Evolutionary conservation across 2,329 filamentous ascomycete genomes (phyloP).

Genomic region (Dothidotthia symphoricarpi): DNA sequence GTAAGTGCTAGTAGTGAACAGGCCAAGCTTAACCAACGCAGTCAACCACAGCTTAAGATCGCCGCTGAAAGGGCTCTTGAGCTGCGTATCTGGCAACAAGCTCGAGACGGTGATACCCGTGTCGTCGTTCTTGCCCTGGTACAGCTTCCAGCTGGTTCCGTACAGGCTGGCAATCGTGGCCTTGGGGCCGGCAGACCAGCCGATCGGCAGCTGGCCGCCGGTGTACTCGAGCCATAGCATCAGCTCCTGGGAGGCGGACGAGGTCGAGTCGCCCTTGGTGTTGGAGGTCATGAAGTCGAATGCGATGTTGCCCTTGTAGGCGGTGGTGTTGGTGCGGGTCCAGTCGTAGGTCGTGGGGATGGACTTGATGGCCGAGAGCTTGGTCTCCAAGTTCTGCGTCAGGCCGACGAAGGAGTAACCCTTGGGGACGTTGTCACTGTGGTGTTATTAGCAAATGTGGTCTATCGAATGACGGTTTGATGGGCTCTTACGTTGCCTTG

Average conservation of each 20-base stretch:
- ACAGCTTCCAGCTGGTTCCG: conserved; percentile 45
- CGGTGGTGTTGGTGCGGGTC: conserved; percentile 43
- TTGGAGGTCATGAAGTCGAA: conserved; percentile 50
- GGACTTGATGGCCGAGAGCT: conserved; percentile 39
- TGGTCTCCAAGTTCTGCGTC: conserved; percentile 45
- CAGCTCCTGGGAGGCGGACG: conserved; percentile 41
- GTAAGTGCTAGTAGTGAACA: conserved; percentile 41
- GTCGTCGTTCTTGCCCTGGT: conserved; percentile 45
- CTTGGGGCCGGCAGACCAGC: conserved; percentile 31
- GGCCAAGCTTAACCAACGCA: conserved; percentile 40
- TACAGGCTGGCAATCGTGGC: conserved; percentile 24
- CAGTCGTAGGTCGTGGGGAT: conserved; percentile 46
- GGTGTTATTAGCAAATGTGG: conserved; percentile 1
- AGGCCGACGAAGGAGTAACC: conserved; percentile 49
- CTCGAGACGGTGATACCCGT: conserved; percentile 47
- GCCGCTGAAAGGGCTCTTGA: conserved; percentile 40
- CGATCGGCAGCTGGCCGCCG: conserved; percentile 48
- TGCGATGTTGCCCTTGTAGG: conserved; percentile 47
- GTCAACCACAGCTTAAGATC: conserved; percentile 47
- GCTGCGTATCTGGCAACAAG: conserved; percentile 42
- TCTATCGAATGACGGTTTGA: too few relatives aligned
- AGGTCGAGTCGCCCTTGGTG: conserved; percentile 46
- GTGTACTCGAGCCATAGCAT: conserved; percentile 50
- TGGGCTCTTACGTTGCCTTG: conserved; percentile 12
- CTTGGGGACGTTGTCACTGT: conserved; percentile 43